Conservation (phyloP, 352 stramenopile genomes). For the Halophytophthora polymorphica region DNA sequence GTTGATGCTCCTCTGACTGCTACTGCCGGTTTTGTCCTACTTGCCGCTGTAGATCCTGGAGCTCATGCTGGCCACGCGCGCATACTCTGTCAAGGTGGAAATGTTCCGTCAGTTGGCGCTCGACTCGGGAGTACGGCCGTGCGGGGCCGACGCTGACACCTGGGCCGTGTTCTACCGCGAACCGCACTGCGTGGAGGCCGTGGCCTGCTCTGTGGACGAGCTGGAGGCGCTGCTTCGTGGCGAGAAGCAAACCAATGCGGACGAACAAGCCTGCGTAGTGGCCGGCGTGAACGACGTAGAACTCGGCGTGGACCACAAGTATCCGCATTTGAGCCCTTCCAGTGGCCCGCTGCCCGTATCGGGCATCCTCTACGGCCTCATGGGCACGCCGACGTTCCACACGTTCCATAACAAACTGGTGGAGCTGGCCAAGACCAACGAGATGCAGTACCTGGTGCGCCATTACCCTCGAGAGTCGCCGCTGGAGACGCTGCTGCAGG, state of each 20-base stretch:
- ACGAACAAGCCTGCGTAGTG: constrained; percentile 47
- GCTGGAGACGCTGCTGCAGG: constrained; percentile 81
- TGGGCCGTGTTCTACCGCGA: constrained; percentile 79
- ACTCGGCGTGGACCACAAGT: constrained; percentile 70
- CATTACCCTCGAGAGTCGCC: constrained; percentile 68
- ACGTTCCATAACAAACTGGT: constrained; percentile 65
- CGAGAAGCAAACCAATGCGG: constrained; percentile 18
- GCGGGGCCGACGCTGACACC: constrained; percentile 42
- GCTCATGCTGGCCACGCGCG: constrained; percentile 69
- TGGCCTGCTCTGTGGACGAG: constrained; percentile 62
- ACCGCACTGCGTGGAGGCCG: constrained; percentile 50
- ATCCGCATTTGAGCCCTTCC: constrained; percentile 33
- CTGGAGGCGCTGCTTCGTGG: constrained; percentile 28
- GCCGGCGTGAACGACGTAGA: constrained; percentile 68
- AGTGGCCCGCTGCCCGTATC: constrained; percentile 25
- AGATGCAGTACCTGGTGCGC: constrained; percentile 81
- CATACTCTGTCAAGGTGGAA: constrained; percentile 79
- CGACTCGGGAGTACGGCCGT: constrained; percentile 63
- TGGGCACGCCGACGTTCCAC: constrained; percentile 68
- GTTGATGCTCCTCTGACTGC: constrained; percentile 3
- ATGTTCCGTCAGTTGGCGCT: constrained; percentile 79
- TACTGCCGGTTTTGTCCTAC: constrained; percentile 5
- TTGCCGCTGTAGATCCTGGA: constrained; percentile 59
- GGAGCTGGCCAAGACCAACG: constrained; percentile 46
- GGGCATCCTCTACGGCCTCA: constrained; percentile 80